Base-by-base conservation (phyloP, 768 basidiomycete species). In the Psilocybe cubensis region DNA sequence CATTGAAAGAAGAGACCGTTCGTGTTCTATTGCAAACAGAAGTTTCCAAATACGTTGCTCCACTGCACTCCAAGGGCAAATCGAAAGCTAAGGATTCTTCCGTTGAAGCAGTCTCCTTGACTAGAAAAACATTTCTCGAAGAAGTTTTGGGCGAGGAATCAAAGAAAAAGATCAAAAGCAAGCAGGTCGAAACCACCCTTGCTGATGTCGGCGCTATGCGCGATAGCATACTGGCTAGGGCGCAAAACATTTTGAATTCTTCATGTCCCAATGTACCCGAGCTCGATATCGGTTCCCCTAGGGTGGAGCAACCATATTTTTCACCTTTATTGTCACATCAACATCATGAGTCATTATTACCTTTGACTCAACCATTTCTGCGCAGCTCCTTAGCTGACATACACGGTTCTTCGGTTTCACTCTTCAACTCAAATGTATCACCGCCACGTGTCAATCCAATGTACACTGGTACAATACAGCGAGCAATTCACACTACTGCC, bases 1-100 rank as follows among this genome's bases (percentile, higher is more conserved):
- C 68, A 3, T 70, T 87, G 40, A 73, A 76, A 5, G 71, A 82
- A 27, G 83, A 84, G 4, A 90, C 89, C 2, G 60, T 93, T 28
- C 69, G 70, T 2, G 57, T 73, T 24, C 75, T 90, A 23, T 67
- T 92, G 4, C 73, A 74, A 24, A 78, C 81, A 60, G 85, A 86
- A 63, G 59, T 84, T 9, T 68, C 69, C 31, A 67, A 66, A 17
- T 48, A 29, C 33, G 51, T 61, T 11, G 58, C 64, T 12, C 17
- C 45, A 56, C 46, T 52, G 33, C 56, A 56, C 38, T 49, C 56
- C 50, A 72, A 68, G 54, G 66, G 56, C 61, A 70, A 61, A 9
- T 28, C 10, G 3, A 56, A 59, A 28, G 42, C 20, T 17, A 56
- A 56, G 38, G 60, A 69, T 63, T 28, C 54, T 51, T 23, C 44